Percentiles rank a stretch among this genome's conserved stretches.
These are phyloP conservation scores for Globisporangium cederbergense DNA, from an alignment of 352 stramenopile genomes.

Conservation along the genomic window DNA sequence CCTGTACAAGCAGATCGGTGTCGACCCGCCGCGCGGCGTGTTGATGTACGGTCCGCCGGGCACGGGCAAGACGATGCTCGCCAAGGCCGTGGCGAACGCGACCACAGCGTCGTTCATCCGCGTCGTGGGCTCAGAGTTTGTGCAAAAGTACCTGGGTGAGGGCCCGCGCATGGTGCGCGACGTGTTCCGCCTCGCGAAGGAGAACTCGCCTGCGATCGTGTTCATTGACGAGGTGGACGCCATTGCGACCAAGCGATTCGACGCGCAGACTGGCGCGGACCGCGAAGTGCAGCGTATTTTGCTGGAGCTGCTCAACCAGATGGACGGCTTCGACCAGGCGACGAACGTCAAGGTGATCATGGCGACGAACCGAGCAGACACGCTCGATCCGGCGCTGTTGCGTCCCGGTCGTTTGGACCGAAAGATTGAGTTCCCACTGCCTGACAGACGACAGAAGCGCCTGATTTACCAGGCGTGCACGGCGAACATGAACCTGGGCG, in stretches of 20 bases:
- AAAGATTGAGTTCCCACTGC: constrained; percentile 99
- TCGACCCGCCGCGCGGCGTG: constrained; percentile 98
- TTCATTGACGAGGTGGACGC: constrained; percentile 99
- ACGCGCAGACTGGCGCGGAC: constrained; percentile 97
- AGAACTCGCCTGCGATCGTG: constrained; percentile 99
- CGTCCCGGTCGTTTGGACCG: constrained; percentile 97
- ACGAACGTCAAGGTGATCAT: constrained; percentile 99
- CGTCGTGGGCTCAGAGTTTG: constrained; percentile 98
- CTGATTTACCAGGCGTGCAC: constrained; percentile 99
- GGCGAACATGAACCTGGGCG: constrained; percentile 99
- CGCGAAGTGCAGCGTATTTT: constrained; percentile 98
- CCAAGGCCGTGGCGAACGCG: constrained; percentile 99
- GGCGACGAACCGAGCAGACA: constrained; percentile 99
- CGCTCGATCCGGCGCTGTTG: constrained; percentile 97
- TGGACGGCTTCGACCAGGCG: constrained; percentile 99
- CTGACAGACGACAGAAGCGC: constrained; percentile 99
- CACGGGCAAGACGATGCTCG: constrained; percentile 99
- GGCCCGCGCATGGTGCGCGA: constrained; percentile 99
- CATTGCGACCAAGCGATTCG: constrained; percentile 99
- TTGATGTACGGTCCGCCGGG: constrained; percentile 96
- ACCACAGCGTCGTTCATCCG: constrained; percentile 99
- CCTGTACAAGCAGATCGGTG: constrained; percentile 99
- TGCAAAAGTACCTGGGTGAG: constrained; percentile 99
- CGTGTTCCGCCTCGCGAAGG: constrained; percentile 99
- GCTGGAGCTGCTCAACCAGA: constrained; percentile 99